Base-by-base conservation (phyloP, 1,284 basidiomycete species). In the Heterobasidion annosum region DNA sequence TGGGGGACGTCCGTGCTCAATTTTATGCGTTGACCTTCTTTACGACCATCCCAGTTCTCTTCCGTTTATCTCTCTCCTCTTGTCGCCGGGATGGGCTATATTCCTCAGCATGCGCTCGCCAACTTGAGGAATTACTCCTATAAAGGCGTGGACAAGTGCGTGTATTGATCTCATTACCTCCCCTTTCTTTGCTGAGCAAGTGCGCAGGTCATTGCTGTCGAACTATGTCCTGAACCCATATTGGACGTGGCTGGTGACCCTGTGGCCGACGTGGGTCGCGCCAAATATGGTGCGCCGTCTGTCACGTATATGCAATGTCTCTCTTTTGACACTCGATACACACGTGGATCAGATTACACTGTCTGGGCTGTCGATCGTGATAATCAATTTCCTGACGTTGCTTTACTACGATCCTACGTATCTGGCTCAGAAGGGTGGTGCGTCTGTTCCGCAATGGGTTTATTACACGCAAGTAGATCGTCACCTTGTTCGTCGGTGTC, bases 191-290 rank as follows among this genome's bases (percentile, higher is more conserved):
- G n/a, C 49, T 25, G 50, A 15, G 51, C 43, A 7, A 9, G 32
- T 32, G 8, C 15, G 10, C 58, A 91, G 88, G 67, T 92, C 90
- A 3, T 62, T 89, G 34, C 63, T 88, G 2, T 91, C 91, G 45
- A 79, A 82, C 67, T 88, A 91, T 70, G 73, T 98, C 37, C 78
- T 99, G 55, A 84, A 85, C 52, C 93, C 92, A 1, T 98, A 90
- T 72, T 99, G 96, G 96, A 94, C 80, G 58, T 90, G 89, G 88
- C 85, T 98, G 59, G 92, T 98, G 51, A 91, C 84, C 13, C 76
- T 94, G 37, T 97, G 95, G 82, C 97, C 96, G 0, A 75, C 78
- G 51, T 85, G 72, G 49, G 76, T 98, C 18, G 96, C 97, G 0
- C 97, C 97, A 3, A 99, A 99, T 73, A 81, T 85, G 51, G 93